Percentiles rank a stretch among this genome's conserved stretches.
These are phyloP conservation scores for Dryas integrifolia DNA, from an alignment of 331 rosid genomes.

Conservation along the genomic window DNA sequence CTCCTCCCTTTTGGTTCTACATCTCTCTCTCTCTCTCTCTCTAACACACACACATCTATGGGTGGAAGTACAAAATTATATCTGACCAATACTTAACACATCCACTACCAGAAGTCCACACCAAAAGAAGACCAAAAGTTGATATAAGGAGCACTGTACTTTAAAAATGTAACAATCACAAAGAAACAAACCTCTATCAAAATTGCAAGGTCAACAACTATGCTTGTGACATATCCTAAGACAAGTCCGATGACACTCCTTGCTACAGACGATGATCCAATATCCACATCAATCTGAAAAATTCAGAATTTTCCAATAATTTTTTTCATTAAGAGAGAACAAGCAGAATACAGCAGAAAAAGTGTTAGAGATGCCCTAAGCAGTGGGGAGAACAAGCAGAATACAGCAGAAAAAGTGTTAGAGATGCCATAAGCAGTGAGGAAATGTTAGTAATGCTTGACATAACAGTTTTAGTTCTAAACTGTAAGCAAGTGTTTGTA, in stretches of 20 bases:
- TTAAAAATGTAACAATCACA: slow-evolving; percentile 14
- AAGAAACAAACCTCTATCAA: slow-evolving; percentile 72
- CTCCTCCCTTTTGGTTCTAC: no score
- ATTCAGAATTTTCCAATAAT: background rate
- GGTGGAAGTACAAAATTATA: no score
- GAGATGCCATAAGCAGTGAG: slow-evolving; percentile 7
- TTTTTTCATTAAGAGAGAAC: background rate
- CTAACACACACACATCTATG: background rate
- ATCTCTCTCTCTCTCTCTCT: background rate
- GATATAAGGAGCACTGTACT: slow-evolving; percentile 10
- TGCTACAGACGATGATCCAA: slow-evolving; percentile 96
- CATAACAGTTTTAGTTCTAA: background rate
- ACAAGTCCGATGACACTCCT: slow-evolving; percentile 87
- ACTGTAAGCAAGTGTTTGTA: background rate
- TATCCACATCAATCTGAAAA: slow-evolving; percentile 91
- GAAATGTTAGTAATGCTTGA: slow-evolving; percentile 7
- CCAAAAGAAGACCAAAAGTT: slow-evolving; percentile 7
- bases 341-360: background rate
- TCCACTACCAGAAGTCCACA: background rate
- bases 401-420: slow-evolving; percentile 7
- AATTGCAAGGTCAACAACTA: slow-evolving; percentile 93
- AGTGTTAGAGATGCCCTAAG: background rate
- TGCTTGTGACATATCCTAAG: slow-evolving; percentile 88
- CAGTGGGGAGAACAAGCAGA: background rate
- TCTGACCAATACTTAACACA: background rate